Percentiles rank a stretch among this genome's conserved stretches.
Evolutionary conservation across 148 eudicot species (phyloP).

Genomic region (Camellia japonica): DNA sequence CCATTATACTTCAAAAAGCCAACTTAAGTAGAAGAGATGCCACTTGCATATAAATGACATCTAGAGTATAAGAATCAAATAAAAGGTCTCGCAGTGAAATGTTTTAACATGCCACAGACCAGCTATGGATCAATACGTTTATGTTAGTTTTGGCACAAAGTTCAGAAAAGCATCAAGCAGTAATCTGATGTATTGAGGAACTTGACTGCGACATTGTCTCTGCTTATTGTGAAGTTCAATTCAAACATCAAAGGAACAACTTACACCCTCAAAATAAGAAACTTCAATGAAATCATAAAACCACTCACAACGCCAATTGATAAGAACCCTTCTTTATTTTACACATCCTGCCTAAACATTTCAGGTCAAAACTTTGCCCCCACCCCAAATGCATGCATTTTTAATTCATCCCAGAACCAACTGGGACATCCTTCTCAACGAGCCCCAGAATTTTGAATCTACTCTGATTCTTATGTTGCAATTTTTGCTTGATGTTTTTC

Average conservation of each 20-base stretch:
- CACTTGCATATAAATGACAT: background rate
- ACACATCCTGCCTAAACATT: background rate
- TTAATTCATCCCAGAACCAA: background rate
- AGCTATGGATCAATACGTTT: background rate
- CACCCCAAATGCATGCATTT: background rate
- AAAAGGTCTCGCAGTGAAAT: background rate
- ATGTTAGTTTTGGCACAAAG: background rate
- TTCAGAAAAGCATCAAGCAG: constrained; percentile 4
- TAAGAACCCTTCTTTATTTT: background rate
- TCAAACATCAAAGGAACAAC: background rate
- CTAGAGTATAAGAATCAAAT: background rate
- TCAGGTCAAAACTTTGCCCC: background rate
- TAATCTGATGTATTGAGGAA: background rate
- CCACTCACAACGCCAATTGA: background rate
- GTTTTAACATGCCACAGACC: background rate
- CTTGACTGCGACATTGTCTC: background rate
- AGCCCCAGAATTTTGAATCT: background rate
- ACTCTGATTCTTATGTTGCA: background rate
- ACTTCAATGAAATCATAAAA: background rate
- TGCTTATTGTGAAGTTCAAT: background rate
- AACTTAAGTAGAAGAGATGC: background rate
- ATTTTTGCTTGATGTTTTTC: background rate
- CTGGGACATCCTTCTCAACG: no score
- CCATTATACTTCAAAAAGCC: background rate
- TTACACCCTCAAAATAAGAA: background rate